These are phyloP conservation scores for Macrophomina phaseolina DNA, from an alignment of 2,329 filamentous ascomycete species.

Conservation along the genomic window DNA sequence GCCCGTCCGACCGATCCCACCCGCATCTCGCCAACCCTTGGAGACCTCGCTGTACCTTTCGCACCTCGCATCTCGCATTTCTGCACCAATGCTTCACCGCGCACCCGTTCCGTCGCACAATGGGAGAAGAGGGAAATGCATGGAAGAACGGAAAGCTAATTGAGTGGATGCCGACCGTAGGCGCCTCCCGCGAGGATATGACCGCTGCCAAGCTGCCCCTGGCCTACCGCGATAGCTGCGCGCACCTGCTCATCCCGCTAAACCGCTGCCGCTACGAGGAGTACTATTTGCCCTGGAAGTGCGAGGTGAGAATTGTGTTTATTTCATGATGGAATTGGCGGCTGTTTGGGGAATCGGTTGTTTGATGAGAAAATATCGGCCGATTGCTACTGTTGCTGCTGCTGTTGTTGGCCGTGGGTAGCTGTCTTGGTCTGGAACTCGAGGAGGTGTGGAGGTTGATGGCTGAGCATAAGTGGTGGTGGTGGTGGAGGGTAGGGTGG, in stretches of 20 bases:
- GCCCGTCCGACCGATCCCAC: not conserved
- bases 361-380: not conserved
- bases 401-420: not conserved
- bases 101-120: too few species aligned
- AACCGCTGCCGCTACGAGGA: conserved; percentile 92
- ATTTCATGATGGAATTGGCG: too few species aligned
- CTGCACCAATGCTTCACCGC: not conserved
- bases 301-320: conserved; percentile 69
- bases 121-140: not conserved
- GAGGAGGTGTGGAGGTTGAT: not conserved
- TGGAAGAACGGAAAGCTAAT: not conserved
- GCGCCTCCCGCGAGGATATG: conserved; percentile 80
- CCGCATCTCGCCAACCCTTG: not conserved
- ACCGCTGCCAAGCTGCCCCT: conserved; percentile 85
- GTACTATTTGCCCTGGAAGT: conserved; percentile 98
- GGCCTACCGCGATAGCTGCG: conserved; percentile 94
- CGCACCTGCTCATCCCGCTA: conserved; percentile 89
- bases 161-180: not conserved
- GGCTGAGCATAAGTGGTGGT: too few species aligned
- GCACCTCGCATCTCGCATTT: too few species aligned
- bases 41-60: too few species aligned
- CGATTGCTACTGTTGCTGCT: not conserved
- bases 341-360: not conserved
- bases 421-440: not conserved
- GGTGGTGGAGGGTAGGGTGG: not conserved